Conservation (phyloP, 1,284 basidiomycete species). For the Fereydounia khargensis region DNA sequence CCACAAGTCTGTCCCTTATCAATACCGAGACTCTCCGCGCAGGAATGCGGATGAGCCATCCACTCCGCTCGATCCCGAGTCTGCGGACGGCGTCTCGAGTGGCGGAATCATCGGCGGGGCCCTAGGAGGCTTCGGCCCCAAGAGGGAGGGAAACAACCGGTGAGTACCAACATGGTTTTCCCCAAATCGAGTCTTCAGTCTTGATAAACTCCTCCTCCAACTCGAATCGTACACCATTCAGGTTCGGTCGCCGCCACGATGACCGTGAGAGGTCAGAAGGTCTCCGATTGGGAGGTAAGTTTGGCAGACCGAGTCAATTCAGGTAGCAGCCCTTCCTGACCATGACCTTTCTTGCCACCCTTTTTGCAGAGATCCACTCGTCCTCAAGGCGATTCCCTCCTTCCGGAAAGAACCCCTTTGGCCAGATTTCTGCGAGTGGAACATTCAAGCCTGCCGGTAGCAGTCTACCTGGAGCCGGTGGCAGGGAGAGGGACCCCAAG, state of each 20-base stretch:
- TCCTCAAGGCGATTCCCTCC: constrained; percentile 20
- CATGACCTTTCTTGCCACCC: no score
- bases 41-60: constrained; percentile 36
- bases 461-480: constrained; percentile 10
- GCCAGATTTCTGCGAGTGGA: constrained; percentile 45
- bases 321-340: no score
- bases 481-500: constrained; percentile 13
- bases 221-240: no score
- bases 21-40: constrained; percentile 70
- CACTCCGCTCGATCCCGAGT: constrained; percentile 1
- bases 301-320: not conserved
- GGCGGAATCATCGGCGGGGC: constrained; percentile 30
- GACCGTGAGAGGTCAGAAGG: constrained; percentile 31
- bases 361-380: no score
- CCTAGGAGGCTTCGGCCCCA: constrained; percentile 26
- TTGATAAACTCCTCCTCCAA: no score
- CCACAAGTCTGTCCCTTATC: constrained; percentile 57
- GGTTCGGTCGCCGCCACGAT: constrained; percentile 25
- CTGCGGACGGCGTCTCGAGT: constrained; percentile 14
- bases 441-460: constrained; percentile 48
- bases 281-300: constrained; percentile 15
- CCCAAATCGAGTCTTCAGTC: no score
- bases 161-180: no score
- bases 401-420: constrained; percentile 49
- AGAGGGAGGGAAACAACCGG: no score